Conservation (phyloP, 2,329 filamentous ascomycete species). For the Zymoseptoria tritici region DNA sequence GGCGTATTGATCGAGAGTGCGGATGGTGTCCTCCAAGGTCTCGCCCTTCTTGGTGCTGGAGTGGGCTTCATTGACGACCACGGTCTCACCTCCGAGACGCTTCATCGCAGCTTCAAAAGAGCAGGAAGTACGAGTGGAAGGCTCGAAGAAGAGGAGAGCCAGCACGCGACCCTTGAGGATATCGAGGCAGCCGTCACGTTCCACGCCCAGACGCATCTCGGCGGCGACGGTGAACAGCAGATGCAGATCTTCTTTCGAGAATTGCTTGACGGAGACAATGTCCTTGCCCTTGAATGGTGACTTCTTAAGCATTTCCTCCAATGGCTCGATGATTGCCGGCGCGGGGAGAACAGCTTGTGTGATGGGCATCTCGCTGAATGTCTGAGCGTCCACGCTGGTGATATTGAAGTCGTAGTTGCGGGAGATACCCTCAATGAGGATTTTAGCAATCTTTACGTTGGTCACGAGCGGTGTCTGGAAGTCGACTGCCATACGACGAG, state of each 20-base stretch:
- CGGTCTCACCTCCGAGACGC: conserved; percentile 80
- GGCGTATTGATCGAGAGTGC: conserved; percentile 87
- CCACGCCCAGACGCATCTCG: conserved; percentile 93
- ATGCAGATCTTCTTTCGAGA: conserved; percentile 80
- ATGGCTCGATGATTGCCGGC: conserved; percentile 45
- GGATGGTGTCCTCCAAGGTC: conserved; percentile 83
- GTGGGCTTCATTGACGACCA: conserved; percentile 71
- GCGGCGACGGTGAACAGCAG: conserved; percentile 92
- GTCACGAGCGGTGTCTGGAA: conserved; percentile 95
- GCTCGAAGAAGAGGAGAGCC: conserved; percentile 94
- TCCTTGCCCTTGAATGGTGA: conserved; percentile 87
- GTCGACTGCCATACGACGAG: conserved; percentile 94
- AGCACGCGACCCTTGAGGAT: conserved; percentile 79
- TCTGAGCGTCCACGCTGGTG: conserved; percentile 79
- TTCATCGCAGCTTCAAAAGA: conserved; percentile 99
- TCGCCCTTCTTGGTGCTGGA: conserved; percentile 95
- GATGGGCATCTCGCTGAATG: conserved; percentile 48
- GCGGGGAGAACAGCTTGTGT: conserved; percentile 23
- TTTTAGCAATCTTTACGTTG: conserved; percentile 98
- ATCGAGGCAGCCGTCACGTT: conserved; percentile 82
- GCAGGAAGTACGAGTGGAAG: conserved; percentile 86
- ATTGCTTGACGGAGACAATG: conserved; percentile 86
- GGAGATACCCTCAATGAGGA: conserved; percentile 87
- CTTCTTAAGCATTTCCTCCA: conserved; percentile 66
- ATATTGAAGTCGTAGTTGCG: conserved; percentile 82